A percentile compares a stretch with the other conserved stretches of the same genome.
phyloP scores from a whole-genome alignment of 140 eudicot genomes.

The Senecio squalidus region DNA sequence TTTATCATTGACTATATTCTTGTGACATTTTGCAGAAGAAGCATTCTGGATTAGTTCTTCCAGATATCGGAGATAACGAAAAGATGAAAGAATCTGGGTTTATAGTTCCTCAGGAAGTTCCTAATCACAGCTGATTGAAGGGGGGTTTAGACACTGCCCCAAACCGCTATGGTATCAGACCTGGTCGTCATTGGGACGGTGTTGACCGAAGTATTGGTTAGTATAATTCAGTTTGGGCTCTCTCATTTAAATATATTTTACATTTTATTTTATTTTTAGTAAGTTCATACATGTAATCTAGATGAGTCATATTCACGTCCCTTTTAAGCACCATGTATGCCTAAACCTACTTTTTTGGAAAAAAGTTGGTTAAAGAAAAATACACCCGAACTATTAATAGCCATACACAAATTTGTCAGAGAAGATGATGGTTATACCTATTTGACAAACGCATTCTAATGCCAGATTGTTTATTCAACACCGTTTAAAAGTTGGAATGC shows the following conservation, averaged over 20 bases:
- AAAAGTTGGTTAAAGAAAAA: too few relatives aligned
- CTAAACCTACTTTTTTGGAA: too few relatives aligned
- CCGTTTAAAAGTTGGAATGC: too few relatives aligned
- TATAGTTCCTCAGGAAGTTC: conserved; percentile 72
- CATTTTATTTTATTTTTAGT: too few relatives aligned
- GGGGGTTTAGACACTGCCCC: conserved; percentile 71
- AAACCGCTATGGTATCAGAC: conserved; percentile 77
- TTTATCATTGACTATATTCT: neutral
- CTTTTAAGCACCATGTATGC: too few relatives aligned
- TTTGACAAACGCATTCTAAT: too few relatives aligned
- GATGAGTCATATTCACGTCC: too few relatives aligned
- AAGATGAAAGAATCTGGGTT: conserved; percentile 87
- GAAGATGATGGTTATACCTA: too few relatives aligned
- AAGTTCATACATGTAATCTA: too few relatives aligned
- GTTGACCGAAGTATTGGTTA: conserved; percentile 86
- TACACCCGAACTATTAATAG: too few relatives aligned
- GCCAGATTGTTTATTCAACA: too few relatives aligned
- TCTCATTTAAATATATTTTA: neutral
- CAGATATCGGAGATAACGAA: conserved; percentile 69
- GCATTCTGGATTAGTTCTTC: conserved; percentile 46
- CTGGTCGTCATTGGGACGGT: conserved; percentile 95
- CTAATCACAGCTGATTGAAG: conserved; percentile 73
- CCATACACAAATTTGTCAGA: too few relatives aligned
- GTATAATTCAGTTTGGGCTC: conserved; percentile 10
- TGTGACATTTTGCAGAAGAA: conserved; percentile 54